These are phyloP conservation scores for Penicillium simplicissimum DNA, from an alignment of 495 filamentous ascomycete species.

Conservation along the genomic window DNA sequence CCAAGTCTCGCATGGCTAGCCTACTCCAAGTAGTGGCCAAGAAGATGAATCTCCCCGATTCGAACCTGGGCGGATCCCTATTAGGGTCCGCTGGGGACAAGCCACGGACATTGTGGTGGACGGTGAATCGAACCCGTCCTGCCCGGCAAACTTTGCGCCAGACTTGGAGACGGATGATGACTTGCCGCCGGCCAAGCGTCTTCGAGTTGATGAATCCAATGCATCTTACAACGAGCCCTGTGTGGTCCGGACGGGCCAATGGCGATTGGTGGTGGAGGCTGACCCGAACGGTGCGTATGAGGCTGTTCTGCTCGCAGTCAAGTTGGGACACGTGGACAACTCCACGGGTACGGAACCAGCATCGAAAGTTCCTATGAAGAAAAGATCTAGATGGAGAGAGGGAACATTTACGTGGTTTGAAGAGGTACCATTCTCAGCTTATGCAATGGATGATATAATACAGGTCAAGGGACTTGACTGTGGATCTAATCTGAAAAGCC, in stretches of 20 bases:
- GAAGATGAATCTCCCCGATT: constrained; percentile 67
- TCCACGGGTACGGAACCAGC: constrained; percentile 67
- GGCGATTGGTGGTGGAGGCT: constrained; percentile 71
- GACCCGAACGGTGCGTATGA: constrained; percentile 38
- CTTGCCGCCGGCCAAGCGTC: constrained; percentile 49
- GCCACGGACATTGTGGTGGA: constrained; percentile 76
- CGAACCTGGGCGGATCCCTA: constrained; percentile 24
- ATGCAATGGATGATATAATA: constrained; percentile 6
- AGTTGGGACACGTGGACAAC: constrained; percentile 73
- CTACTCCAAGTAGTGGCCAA: constrained; percentile 79
- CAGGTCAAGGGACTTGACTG: background rate
- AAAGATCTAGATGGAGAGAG: background rate
- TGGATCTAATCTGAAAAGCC: constrained; percentile 48
- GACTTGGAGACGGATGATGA: constrained; percentile 15
- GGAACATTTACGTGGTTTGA: background rate
- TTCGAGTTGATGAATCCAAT: constrained; percentile 36
- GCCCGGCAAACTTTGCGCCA: background rate
- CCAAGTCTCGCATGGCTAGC: constrained; percentile 66
- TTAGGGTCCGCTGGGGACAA: constrained; percentile 64
- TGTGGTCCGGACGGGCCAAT: constrained; percentile 78
- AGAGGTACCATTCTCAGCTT: background rate
- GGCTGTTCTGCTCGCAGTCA: constrained; percentile 73
- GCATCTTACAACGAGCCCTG: constrained; percentile 45
- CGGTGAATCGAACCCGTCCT: constrained; percentile 40
- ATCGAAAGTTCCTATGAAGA: constrained; percentile 61